Base-by-base conservation (phyloP, 768 basidiomycete species). In the Plicaturopsis crispa region DNA sequence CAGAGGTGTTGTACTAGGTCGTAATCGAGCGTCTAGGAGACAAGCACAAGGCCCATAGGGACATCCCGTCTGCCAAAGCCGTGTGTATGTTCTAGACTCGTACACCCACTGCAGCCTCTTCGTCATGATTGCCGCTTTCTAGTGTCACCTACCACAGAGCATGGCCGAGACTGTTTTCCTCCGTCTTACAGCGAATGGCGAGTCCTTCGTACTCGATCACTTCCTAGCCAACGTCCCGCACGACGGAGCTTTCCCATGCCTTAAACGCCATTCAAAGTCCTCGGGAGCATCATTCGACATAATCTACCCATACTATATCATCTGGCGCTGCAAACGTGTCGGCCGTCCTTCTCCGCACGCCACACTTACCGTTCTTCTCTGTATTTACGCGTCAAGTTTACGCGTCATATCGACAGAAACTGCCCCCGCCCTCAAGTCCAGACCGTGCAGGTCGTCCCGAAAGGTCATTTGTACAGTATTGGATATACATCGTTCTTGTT, bases 391-490 rank as follows among this genome's bases (percentile, higher is more conserved):
- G n/a, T n/a, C n/a, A n/a, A n/a, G n/a, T n/a, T n/a, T n/a, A n/a
- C n/a, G n/a, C n/a, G n/a, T n/a, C n/a, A n/a, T n/a, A n/a, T n/a
- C n/a, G 8, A 14, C 26, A 14, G 10, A 28, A 28, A 28, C 26
- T 14, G 14, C 26, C 46, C 48, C 53, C 8, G 46, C 47, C 48
- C 60, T 4, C 55, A 68, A 40, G 73, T 74, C 39, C 62, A 68
- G 49, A 64, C 65, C 22, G 49, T 72, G 31, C 36, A 53, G 42
- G 59, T 66, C 0, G 48, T 50, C 55, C 58, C 0, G 77, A 80
- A 42, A 74, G 76, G 55, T 58, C 66, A 20, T 80, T 80, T 52
- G 30, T 78, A 18, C 75, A 80, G 48, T 80, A 80, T 51, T 80
- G 78, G 79, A 58, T 78, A 48, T 78, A 77, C 48, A 60, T 78